Conservation (phyloP, 805 yeast species). For the Ascoidea asiatica region DNA sequence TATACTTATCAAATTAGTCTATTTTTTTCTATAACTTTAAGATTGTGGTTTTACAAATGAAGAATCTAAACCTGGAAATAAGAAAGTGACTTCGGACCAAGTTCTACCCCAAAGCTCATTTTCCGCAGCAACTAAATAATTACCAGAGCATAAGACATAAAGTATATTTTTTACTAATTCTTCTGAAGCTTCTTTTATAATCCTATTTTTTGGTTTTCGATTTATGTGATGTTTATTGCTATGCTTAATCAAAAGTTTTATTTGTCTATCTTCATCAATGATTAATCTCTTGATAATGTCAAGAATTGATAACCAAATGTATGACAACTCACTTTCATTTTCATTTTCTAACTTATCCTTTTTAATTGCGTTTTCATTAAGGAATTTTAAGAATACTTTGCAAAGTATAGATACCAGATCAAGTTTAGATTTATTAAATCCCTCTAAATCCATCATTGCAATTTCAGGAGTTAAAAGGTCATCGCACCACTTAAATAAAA, state of each 20-base stretch:
- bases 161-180: conserved; percentile 9
- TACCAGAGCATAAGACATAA: conserved; percentile 6
- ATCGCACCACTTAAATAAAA: conserved; percentile 59
- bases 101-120: conserved; percentile 7
- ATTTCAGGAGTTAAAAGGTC: conserved; percentile 57
- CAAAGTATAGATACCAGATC: conserved; percentile 58
- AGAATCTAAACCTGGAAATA: conserved; percentile 5
- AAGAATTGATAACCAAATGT: conserved; percentile 8
- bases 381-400: conserved; percentile 43
- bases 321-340: conserved; percentile 4
- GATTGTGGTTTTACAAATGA: conserved; percentile 6
- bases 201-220: neutral
- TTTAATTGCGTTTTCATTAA: conserved; percentile 13
- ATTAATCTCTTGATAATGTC: conserved; percentile 8
- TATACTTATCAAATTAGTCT: neutral
- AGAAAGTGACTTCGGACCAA: conserved; percentile 4
- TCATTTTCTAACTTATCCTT: conserved; percentile 2
- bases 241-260: conserved; percentile 3
- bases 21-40: neutral
- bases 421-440: conserved; percentile 51
- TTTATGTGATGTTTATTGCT: conserved; percentile 1
- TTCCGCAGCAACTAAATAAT: conserved; percentile 4
- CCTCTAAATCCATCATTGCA: conserved; percentile 42
- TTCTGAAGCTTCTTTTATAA: conserved; percentile 6
- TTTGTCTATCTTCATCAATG: conserved; percentile 6